Evolutionary conservation across 2,329 filamentous ascomycete species (phyloP), one percentile per base, ranked within the genome.

Genomic region (Immersiporthe knoxdaviesiana): DNA sequence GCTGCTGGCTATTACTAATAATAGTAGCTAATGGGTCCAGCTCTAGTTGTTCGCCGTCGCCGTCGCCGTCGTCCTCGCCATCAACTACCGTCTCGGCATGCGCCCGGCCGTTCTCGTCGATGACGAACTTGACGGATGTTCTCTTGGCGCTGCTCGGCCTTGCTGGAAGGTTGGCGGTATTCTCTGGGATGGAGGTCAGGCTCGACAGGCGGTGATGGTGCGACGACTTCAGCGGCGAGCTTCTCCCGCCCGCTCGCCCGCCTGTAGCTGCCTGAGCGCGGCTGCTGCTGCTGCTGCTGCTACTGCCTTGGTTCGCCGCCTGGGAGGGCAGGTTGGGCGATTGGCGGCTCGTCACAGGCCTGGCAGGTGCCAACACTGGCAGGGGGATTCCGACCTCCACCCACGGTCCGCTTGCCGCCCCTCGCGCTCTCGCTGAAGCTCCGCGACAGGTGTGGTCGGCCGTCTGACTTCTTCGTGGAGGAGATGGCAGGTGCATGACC

Each of bases 61-160:
- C 35, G 35, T 35, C 35, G 35, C 35, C 35, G 8, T 76, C 73
- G 70, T 80, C 78, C 11, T 80, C 78, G 24, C 80, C 78, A 12
- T 83, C 74, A 0, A 83, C 76, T 1, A 84, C 84, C 0, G 84
- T 85, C 72, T 88, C 85, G 11, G 87, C 85, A 41, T 84, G 82
- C 18, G 87, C 87, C 67, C 87, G 83, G 30, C 88, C 88, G 66
- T 84, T 84, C n/a, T 86, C 82, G 74, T 90, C 88, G 71, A 91
- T 89, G 21, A 84, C 88, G 71, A 91, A 88, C 73, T 85, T 88
- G 8, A 90, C 87, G 56, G 88, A 85, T 0, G 87, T 84, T 47
- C 65, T 35, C 35, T 54, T 71, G n/a, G 69, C 67, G 64, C 61
- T 69, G 54, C 85, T 82, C 50, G 83, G 82, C 64, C 81, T 79